A percentile compares a stretch with the other conserved stretches of the same genome.
These are phyloP conservation scores for Aspergillus sp. DNA, from an alignment of 2,329 filamentous ascomycete species.

Conservation along the genomic window DNA sequence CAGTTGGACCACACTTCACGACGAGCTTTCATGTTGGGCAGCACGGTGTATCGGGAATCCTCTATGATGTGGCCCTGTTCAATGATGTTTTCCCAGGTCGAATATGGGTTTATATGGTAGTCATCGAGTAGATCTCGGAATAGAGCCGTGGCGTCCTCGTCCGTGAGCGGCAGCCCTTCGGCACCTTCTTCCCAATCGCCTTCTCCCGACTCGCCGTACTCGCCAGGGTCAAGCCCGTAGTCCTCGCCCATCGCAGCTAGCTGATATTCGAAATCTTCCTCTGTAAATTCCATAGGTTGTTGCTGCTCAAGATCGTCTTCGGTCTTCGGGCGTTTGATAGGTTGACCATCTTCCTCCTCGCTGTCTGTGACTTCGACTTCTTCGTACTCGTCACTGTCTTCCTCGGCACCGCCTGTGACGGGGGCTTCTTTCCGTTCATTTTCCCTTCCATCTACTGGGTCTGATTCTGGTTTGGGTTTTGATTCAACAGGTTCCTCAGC, in stretches of 20 bases:
- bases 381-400: slow-evolving; percentile 71
- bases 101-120: slow-evolving; percentile 78
- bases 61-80: slow-evolving; percentile 79
- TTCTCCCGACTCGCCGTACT: slow-evolving; percentile 65
- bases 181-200: slow-evolving; percentile 67
- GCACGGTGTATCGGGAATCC: slow-evolving; percentile 80
- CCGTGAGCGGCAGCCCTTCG: slow-evolving; percentile 68
- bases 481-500: slow-evolving; percentile 21
- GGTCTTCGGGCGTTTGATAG: slow-evolving; percentile 52
- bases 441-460: slow-evolving; percentile 7
- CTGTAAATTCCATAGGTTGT: slow-evolving; percentile 73
- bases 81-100: slow-evolving; percentile 85
- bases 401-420: slow-evolving; percentile 37
- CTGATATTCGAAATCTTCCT: slow-evolving; percentile 92
- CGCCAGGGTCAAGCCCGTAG: slow-evolving; percentile 74
- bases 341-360: slow-evolving; percentile 52
- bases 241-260: slow-evolving; percentile 84
- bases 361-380: slow-evolving; percentile 71
- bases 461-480: slow-evolving; percentile 15
- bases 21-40: slow-evolving; percentile 76
- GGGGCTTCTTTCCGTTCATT: slow-evolving; percentile 18
- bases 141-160: slow-evolving; percentile 72
- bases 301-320: slow-evolving; percentile 51
- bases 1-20: slow-evolving; percentile 83
- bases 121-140: slow-evolving; percentile 89